These are phyloP conservation scores for Elsinoe arachidis DNA, from an alignment of 2,329 filamentous ascomycete species.

Conservation along the genomic window DNA sequence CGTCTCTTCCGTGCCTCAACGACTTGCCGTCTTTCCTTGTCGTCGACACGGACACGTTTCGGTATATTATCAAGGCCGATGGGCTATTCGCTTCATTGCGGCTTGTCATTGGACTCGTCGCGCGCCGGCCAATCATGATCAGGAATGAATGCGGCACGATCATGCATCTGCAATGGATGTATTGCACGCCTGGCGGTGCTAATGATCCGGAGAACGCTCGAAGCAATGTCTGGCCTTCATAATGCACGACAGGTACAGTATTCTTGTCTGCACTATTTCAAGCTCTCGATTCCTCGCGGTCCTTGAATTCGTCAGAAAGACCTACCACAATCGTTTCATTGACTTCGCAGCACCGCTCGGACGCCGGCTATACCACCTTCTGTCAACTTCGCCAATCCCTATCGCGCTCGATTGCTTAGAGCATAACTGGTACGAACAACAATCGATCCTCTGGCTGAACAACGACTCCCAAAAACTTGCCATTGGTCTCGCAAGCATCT, in stretches of 20 bases:
- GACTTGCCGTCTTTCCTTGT: neutral
- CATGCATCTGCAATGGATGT: neutral
- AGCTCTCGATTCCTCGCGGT: too few relatives aligned
- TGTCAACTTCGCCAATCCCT: too few relatives aligned
- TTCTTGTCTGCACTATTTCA: neutral
- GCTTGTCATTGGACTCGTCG: constrained; percentile 1
- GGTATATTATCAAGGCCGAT: neutral
- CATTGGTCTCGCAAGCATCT: neutral
- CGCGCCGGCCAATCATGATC: neutral
- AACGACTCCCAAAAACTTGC: too few relatives aligned
- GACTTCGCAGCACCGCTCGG: too few relatives aligned
- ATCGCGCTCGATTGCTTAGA: too few relatives aligned
- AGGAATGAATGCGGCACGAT: neutral
- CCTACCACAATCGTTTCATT: too few relatives aligned
- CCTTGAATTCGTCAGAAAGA: neutral
- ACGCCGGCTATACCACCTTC: too few relatives aligned
- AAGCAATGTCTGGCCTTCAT: neutral
- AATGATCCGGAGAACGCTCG: neutral
- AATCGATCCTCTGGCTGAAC: neutral
- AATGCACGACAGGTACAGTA: neutral
- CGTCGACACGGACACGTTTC: neutral
- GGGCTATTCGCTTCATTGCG: neutral
- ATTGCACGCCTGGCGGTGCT: neutral
- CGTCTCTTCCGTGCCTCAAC: neutral
- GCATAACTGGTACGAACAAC: too few relatives aligned